A percentile compares a stretch with the other conserved stretches of the same genome.
Evolutionary conservation across 2,329 filamentous ascomycete genomes (phyloP).

Genomic region (Thelonectria olida): DNA sequence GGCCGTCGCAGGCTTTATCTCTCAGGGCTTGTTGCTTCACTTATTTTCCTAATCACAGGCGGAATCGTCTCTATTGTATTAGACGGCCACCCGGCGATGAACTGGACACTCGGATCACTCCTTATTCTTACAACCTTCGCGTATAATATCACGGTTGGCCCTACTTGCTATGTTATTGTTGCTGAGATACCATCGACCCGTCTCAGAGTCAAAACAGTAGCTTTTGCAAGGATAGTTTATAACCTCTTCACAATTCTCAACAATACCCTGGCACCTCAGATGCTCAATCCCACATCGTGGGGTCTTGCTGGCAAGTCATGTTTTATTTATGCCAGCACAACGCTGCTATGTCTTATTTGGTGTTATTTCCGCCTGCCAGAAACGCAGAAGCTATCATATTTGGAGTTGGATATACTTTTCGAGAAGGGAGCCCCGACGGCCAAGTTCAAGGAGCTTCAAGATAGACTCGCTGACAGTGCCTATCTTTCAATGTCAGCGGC

Average conservation of each 20-base stretch:
- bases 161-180: conserved; percentile 83
- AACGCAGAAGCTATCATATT: not conserved
- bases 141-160: conserved; percentile 84
- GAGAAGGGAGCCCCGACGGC: not conserved
- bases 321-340: conserved; percentile 42
- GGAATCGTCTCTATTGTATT: conserved; percentile 74
- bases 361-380: conserved; percentile 54
- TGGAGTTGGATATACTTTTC: conserved; percentile 6
- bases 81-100: conserved; percentile 52
- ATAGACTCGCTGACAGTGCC: not conserved
- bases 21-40: conserved; percentile 73
- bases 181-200: conserved; percentile 79
- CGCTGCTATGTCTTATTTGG: conserved; percentile 50
- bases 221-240: conserved; percentile 68
- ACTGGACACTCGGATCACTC: conserved; percentile 72
- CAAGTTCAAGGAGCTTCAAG: not conserved
- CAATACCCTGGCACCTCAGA: conserved; percentile 17
- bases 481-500: not conserved
- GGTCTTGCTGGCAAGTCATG: conserved; percentile 25
- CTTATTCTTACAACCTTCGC: conserved; percentile 78
- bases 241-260: conserved; percentile 16
- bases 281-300: conserved; percentile 33
- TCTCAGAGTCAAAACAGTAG: conserved; percentile 85
- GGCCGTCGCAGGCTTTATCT: conserved; percentile 77
- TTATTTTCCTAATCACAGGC: conserved; percentile 76